Base-by-base conservation (phyloP, 805 yeast genomes). In the Saccharomycopsis babjevae region DNA sequence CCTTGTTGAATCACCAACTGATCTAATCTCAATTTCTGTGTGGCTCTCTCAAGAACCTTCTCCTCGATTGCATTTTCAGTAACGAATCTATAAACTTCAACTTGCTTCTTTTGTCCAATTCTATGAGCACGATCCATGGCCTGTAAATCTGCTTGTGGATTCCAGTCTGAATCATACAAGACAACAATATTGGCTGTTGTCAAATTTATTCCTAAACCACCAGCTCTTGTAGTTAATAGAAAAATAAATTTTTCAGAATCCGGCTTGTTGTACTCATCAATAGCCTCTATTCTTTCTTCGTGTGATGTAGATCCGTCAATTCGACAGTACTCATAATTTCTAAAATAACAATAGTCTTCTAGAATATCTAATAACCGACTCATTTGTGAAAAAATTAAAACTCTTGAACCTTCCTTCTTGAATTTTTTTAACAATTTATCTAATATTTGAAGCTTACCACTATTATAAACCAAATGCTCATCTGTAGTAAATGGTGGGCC, bases 41-140 rank as follows among this genome's bases (percentile, higher is more conserved):
- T 96, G 0, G 99, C 99, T 62, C 97, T 81, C 69, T 93, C 98
- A 64, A 93, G 79, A 15, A 93, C 97, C 68, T 93, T 93, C 71
- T 93, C 99, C 70, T 93, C 99, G 67, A 93, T 89, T 1, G 98
- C 97, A 73, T 89, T 84, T 70, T 93, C 98, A 2, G 97, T 93
- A 32, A 93, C 96, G 74, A 93, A 89, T 66, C 99, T 77, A 71
- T 81, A 93, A 20, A 93, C 98, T 67, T 85, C 81, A 8, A 93
- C 99, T 75, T 93, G 99, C 70, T 93, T 93, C 71, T 89, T 93
- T 72, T 92, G 98, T 20, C 98, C 98, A 70, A 92, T 92, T 77
- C 98, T 84, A 70, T 92, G 98, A 0, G 97, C 98, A 70, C 98
- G 82, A 72, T 93, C 98, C 98, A 92, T 92, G 0, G 97, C 97